A percentile compares a stretch with the other conserved stretches of the same genome.
These are phyloP conservation scores for Metschnikowia lochheadii DNA, from an alignment of 805 yeast genomes.

Conservation along the genomic window DNA sequence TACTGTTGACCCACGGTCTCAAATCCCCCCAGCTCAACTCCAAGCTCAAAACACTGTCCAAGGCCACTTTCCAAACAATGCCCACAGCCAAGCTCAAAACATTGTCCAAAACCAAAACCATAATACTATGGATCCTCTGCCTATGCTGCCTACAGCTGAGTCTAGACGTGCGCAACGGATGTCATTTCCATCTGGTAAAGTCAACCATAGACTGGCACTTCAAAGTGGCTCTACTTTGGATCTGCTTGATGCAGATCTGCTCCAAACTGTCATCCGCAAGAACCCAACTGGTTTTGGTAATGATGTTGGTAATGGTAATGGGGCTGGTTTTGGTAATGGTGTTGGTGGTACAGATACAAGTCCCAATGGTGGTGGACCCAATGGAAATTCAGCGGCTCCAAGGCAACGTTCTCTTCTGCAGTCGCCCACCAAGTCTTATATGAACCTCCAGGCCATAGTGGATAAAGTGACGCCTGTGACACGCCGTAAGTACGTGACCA, in stretches of 20 bases:
- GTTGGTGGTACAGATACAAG: no score
- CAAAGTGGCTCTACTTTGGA: not conserved
- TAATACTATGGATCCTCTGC: not conserved
- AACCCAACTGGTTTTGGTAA: not conserved
- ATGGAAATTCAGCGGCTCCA: not conserved
- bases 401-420: constrained; percentile 25
- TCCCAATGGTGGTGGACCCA: no score
- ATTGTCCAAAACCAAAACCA: no score
- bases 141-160: not conserved
- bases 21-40: no score
- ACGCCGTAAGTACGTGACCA: constrained; percentile 26
- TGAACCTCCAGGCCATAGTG: constrained; percentile 29
- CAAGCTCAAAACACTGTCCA: no score
- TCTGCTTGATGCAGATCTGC: constrained; percentile 5
- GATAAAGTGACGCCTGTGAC: constrained; percentile 30
- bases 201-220: not conserved
- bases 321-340: no score
- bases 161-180: not conserved
- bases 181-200: not conserved
- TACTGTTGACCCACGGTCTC: not conserved
- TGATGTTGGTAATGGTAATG: no score
- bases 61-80: no score
- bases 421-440: constrained; percentile 33
- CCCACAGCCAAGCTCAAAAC: no score
- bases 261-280: constrained; percentile 10